Conservation (phyloP, 345 rosid species). For the Theobroma cacao region DNA sequence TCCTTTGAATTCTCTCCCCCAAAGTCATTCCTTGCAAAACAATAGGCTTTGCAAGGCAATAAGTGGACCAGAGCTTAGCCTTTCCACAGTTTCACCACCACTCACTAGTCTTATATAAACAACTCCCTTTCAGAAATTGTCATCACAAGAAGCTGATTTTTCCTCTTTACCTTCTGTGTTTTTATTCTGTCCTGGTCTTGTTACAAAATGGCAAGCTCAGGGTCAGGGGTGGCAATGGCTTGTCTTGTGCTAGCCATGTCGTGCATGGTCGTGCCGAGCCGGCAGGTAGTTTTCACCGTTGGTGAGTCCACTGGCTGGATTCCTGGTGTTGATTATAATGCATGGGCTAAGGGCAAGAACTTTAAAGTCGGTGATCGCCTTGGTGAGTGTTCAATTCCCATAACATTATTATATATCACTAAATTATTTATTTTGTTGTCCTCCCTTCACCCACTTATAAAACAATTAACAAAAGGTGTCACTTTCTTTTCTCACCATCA, state of each 20-base stretch:
- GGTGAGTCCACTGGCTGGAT: slow-evolving; percentile 64
- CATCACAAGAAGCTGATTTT: neutral
- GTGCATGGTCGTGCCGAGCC: slow-evolving; percentile 26
- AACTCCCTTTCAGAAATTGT: neutral
- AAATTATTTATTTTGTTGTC: too few relatives aligned
- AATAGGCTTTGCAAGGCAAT: neutral
- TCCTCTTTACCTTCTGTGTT: neutral
- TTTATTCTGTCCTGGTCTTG: neutral
- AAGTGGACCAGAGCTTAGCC: neutral
- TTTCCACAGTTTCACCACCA: neutral
- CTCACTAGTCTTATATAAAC: neutral
- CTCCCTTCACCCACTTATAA: too few relatives aligned
- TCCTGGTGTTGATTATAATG: slow-evolving; percentile 53
- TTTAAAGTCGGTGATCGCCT: slow-evolving; percentile 59
- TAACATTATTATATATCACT: too few relatives aligned
- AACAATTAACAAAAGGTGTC: too few relatives aligned
- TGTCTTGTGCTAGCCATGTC: neutral
- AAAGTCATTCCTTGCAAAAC: too few relatives aligned
- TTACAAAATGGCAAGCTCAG: neutral
- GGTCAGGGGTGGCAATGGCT: neutral
- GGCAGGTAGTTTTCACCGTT: slow-evolving; percentile 58
- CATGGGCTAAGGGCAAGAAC: slow-evolving; percentile 59
- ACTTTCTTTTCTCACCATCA: too few relatives aligned
- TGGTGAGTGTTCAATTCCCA: slow-evolving; percentile 42
- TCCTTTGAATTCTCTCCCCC: too few relatives aligned